Conservation (phyloP, 805 yeast species). For the Cyberlindnera maclurae region DNA sequence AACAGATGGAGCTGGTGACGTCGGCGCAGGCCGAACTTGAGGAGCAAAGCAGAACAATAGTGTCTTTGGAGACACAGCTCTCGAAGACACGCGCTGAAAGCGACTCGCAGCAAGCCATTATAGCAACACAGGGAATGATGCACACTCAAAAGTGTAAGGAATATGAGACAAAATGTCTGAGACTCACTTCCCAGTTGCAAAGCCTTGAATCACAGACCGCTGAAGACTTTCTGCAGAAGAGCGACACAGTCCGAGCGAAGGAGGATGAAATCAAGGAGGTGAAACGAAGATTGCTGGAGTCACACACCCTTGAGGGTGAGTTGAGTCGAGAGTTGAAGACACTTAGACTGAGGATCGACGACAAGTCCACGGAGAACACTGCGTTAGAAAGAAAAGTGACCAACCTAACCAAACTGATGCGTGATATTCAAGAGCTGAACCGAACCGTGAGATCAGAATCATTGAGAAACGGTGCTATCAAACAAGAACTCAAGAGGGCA, state of each 20-base stretch:
- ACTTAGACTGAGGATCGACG: slow-evolving; percentile 8
- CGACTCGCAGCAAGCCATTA: slow-evolving; percentile 1
- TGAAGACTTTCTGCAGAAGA: background rate
- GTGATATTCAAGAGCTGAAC: slow-evolving; percentile 3
- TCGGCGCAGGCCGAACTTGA: slow-evolving; percentile 7
- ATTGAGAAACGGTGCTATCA: slow-evolving; percentile 3
- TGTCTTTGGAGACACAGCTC: background rate
- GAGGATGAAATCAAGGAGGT: slow-evolving; percentile 12
- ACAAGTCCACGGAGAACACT: slow-evolving; percentile 3
- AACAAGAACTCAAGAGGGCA: slow-evolving; percentile 10
- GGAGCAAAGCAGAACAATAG: background rate
- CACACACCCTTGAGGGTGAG: background rate
- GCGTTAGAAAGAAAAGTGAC: slow-evolving; percentile 4
- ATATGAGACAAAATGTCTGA: slow-evolving; percentile 1
- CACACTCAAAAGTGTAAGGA: slow-evolving; percentile 4
- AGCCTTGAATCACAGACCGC: background rate
- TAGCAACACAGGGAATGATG: background rate
- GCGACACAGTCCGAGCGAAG: slow-evolving; percentile 5
- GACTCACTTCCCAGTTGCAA: background rate
- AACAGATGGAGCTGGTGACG: slow-evolving; percentile 4
- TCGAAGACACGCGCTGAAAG: background rate
- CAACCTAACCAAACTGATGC: slow-evolving; percentile 1
- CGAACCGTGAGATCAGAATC: slow-evolving; percentile 9
- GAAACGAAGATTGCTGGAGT: slow-evolving; percentile 2
- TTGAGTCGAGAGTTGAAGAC: background rate